Base-by-base conservation (phyloP, 2,329 filamentous ascomycete genomes). In the Septoria petroselini region DNA sequence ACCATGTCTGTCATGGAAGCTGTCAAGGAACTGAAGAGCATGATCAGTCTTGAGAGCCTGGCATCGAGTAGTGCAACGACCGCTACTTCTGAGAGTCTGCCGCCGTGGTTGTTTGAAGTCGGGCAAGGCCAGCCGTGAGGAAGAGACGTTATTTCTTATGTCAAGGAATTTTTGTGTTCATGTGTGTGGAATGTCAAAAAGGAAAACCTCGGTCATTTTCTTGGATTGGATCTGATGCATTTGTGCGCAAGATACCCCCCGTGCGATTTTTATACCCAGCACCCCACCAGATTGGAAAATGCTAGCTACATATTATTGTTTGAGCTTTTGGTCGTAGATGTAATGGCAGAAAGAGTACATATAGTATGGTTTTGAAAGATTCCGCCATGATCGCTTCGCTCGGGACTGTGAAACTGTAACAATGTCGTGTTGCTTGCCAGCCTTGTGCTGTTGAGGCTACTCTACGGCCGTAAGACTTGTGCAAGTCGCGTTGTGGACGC, bases 161-260 rank as follows among this genome's bases (percentile, higher is more conserved):
- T 46, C 15, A 4, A 19, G n/a, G n/a, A 46, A 25, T 38, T 4
- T 18, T 37, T 27, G 30, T 46, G 19, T 46, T 46, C 33, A 46
- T 46, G 34, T 38, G 43, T 30, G 42, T 37, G 35, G 17, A 38
- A 4, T 5, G 33, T 11, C 12, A 44, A 15, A 37, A 35, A 15
- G 19, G 7, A 14, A 8, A 30, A 17, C 25, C 25, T 14, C 19
- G 42, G 23, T 38, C 34, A 38, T 46, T 46, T 35, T 39, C 33
- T 27, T 46, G 35, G 35, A 38, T 46, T 46, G 43, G 43, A 46
- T 46, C 43, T 46, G 40, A 46, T 46, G 43, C 43, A 46, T 46
- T 46, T 46, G 35, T 8, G 43, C 43, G 43, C 43, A 46, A 46
- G 43, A 46, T 46, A 46, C 43, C 43, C 43, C n/a, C 43, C 23